Evolutionary conservation across 2,329 filamentous ascomycete genomes (phyloP).

Genomic region (Lecanoromycetidae sp.): DNA sequence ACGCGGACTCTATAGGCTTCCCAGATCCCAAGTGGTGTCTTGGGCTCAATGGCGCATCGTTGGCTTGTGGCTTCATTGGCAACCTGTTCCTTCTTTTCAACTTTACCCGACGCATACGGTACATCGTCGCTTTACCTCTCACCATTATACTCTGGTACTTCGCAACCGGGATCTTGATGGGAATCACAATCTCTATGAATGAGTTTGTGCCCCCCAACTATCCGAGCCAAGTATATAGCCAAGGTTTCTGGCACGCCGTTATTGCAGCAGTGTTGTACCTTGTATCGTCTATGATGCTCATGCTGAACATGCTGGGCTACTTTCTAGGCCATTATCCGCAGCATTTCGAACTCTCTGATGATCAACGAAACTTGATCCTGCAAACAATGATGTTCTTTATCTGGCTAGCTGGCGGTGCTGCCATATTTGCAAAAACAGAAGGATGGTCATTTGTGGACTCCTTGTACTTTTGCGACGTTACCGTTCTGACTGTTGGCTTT

Average conservation of each 20-base stretch:
- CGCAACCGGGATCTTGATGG: conserved; percentile 46
- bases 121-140: conserved; percentile 67
- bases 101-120: conserved; percentile 69
- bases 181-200: conserved; percentile 54
- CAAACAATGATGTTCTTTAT: conserved; percentile 79
- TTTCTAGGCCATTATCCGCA: conserved; percentile 62
- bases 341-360: conserved; percentile 64
- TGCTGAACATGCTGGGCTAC: conserved; percentile 69
- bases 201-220: conserved; percentile 42
- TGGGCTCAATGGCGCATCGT: conserved; percentile 63
- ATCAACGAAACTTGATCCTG: conserved; percentile 76
- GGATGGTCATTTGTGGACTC: conserved; percentile 66
- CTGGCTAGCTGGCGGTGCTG: conserved; percentile 67
- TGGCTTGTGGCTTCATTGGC: conserved; percentile 62
- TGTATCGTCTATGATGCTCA: conserved; percentile 61
- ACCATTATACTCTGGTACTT: conserved; percentile 71
- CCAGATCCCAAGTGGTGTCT: conserved; percentile 62
- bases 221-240: conserved; percentile 50
- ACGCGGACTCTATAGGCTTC: conserved; percentile 45
- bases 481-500: conserved; percentile 49
- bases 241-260: conserved; percentile 79
- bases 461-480: conserved; percentile 67
- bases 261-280: conserved; percentile 72
- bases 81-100: conserved; percentile 78
- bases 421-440: conserved; percentile 61